Evolutionary conservation across 305 asterid genomes (phyloP).

Genomic region (Stenogyne calaminthoides): DNA sequence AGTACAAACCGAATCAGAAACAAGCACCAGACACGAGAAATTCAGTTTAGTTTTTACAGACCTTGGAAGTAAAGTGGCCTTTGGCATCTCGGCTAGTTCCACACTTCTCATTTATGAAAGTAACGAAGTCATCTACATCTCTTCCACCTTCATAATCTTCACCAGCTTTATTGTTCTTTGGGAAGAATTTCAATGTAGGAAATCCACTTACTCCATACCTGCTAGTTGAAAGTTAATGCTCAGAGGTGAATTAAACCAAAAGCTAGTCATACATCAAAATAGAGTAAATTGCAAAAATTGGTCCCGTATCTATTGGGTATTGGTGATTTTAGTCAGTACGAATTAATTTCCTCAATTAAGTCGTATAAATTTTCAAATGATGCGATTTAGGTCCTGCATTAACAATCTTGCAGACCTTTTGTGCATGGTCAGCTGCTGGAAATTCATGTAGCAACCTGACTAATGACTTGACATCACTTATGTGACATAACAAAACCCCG

Average conservation of each 20-base stretch:
- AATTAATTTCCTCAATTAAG: too few relatives aligned
- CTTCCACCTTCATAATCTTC: slow-evolving; percentile 91
- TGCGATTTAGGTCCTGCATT: too few relatives aligned
- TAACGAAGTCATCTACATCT: slow-evolving; percentile 78
- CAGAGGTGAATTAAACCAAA: not conserved
- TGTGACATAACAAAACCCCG: too few relatives aligned
- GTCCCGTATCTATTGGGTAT: too few relatives aligned
- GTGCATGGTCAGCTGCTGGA: too few relatives aligned
- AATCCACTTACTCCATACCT: slow-evolving; percentile 81
- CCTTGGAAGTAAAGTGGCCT: slow-evolving; percentile 82
- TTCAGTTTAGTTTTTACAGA: slow-evolving; percentile 26
- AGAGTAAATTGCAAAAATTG: too few relatives aligned
- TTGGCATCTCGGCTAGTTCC: slow-evolving; percentile 88
- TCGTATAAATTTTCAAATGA: too few relatives aligned
- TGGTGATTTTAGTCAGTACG: too few relatives aligned
- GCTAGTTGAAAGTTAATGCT: slow-evolving; percentile 21
- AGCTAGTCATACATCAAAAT: not conserved
- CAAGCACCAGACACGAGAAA: slow-evolving; percentile 12
- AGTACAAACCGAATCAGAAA: slow-evolving; percentile 8
- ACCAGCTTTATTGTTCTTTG: slow-evolving; percentile 80
- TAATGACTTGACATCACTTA: too few relatives aligned
- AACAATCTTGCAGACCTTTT: too few relatives aligned
- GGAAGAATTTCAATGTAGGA: slow-evolving; percentile 87
- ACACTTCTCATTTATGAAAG: slow-evolving; percentile 81
- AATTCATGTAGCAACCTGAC: too few relatives aligned